A percentile compares a stretch with the other conserved stretches of the same genome.
phyloP scores from a whole-genome alignment of 768 basidiomycete species.

The Russula vinacea region DNA sequence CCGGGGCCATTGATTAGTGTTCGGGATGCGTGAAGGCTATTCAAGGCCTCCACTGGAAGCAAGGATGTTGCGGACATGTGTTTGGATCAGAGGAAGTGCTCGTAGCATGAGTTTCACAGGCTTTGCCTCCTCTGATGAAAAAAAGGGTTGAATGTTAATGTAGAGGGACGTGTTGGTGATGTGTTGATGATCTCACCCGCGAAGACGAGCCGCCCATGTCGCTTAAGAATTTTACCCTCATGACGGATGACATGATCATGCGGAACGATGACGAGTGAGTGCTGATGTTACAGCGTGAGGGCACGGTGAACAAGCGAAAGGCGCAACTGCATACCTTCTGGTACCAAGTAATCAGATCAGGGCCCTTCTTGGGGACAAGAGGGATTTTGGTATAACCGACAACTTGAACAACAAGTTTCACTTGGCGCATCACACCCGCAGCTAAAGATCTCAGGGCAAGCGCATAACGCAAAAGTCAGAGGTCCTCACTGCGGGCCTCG shows the following conservation, averaged over 20 bases:
- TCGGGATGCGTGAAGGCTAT: neutral
- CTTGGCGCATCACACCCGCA: conserved; percentile 49
- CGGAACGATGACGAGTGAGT: conserved; percentile 70
- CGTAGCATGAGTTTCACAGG: conserved; percentile 69
- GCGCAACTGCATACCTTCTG: conserved; percentile 46
- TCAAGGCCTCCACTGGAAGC: neutral
- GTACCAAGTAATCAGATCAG: conserved; percentile 55
- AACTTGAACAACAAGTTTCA: conserved; percentile 29
- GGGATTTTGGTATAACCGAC: conserved; percentile 29
- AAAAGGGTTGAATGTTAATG: neutral
- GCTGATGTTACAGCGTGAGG: conserved; percentile 42
- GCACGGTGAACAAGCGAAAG: neutral
- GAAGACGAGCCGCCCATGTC: conserved; percentile 61
- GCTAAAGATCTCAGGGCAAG: conserved; percentile 36
- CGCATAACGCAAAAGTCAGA: neutral
- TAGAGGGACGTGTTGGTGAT: conserved; percentile 9
- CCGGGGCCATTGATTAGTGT: neutral
- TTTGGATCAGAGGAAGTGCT: conserved; percentile 28
- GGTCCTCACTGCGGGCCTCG: conserved; percentile 57
- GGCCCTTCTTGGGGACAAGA: conserved; percentile 27
- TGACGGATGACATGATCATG: conserved; percentile 51
- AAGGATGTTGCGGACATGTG: conserved; percentile 25
- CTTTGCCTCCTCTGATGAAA: conserved; percentile 52
- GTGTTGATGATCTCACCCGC: conserved; percentile 49
- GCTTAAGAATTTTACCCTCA: conserved; percentile 46